A percentile compares a stretch with the other conserved stretches of the same genome.
Evolutionary conservation across 495 filamentous ascomycete species (phyloP).

Genomic region (Amphirosellinia nigrospora): DNA sequence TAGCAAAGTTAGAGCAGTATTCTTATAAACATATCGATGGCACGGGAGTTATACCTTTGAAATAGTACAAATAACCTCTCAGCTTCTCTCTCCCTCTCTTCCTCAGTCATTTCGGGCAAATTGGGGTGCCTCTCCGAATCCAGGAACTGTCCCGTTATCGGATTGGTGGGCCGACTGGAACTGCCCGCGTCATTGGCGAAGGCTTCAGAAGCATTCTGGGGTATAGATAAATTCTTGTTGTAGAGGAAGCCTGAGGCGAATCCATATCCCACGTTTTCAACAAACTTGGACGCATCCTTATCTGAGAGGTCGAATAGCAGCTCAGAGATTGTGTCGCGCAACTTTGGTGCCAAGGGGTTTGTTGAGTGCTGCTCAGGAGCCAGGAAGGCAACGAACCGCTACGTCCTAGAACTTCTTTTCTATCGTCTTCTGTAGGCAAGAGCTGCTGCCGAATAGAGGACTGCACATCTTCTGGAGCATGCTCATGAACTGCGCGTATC

Average conservation of each 20-base stretch:
- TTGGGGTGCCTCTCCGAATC: slow-evolving; percentile 67
- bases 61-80: slow-evolving; percentile 94
- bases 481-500: slow-evolving; percentile 72
- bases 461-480: slow-evolving; percentile 69
- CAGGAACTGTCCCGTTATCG: slow-evolving; percentile 85
- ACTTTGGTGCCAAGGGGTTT: slow-evolving; percentile 67
- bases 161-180: slow-evolving; percentile 65
- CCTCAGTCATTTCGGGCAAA: slow-evolving; percentile 78
- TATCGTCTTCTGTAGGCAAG: slow-evolving; percentile 78
- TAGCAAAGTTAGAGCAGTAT: slow-evolving; percentile 18
- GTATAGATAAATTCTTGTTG: slow-evolving; percentile 77
- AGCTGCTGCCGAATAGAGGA: slow-evolving; percentile 69
- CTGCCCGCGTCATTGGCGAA: slow-evolving; percentile 46
- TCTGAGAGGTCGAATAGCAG: slow-evolving; percentile 88
- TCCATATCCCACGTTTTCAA: slow-evolving; percentile 87
- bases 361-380: slow-evolving; percentile 81
- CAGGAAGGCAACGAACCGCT: slow-evolving; percentile 75
- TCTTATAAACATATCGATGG: background rate
- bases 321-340: slow-evolving; percentile 76
- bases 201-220: slow-evolving; percentile 67
- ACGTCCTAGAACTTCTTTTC: slow-evolving; percentile 78
- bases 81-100: slow-evolving; percentile 92
- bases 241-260: slow-evolving; percentile 90
- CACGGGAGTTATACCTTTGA: slow-evolving; percentile 67
- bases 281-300: slow-evolving; percentile 72